These are phyloP conservation scores for Chalaropsis thielavioides DNA, from an alignment of 2,329 filamentous ascomycete genomes.

Conservation along the genomic window DNA sequence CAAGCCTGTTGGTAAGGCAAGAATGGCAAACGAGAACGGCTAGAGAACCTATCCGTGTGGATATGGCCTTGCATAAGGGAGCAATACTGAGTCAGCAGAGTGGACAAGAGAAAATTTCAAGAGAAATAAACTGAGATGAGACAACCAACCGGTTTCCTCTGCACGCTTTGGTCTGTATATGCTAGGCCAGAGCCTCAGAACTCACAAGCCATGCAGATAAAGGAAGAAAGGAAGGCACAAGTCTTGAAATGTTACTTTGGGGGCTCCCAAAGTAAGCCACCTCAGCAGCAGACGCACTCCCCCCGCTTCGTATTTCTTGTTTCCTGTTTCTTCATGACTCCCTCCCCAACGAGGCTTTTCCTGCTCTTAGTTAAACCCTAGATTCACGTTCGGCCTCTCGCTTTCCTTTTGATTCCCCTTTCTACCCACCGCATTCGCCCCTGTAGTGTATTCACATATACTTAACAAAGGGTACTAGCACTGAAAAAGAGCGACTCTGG, in stretches of 20 bases:
- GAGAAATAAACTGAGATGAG: not conserved
- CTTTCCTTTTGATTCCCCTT: not conserved
- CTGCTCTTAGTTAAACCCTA: not conserved
- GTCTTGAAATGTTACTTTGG: not conserved
- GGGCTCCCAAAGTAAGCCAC: not conserved
- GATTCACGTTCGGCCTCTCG: not conserved
- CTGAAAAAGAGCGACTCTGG: no score
- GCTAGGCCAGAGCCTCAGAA: not conserved
- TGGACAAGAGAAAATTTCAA: not conserved
- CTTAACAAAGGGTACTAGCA: not conserved
- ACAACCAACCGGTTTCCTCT: not conserved
- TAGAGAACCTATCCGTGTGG: not conserved
- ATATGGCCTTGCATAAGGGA: not conserved
- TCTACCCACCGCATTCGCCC: not conserved
- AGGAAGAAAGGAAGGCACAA: not conserved
- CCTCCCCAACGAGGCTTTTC: not conserved
- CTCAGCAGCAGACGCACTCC: not conserved
- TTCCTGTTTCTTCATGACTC: not conserved
- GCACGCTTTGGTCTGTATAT: not conserved
- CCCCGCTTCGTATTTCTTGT: no score
- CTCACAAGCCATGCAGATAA: not conserved
- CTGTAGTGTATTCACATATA: not conserved
- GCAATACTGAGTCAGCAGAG: not conserved
- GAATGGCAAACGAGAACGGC: no score
- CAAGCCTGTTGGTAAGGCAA: no score